A percentile compares a stretch with the other conserved stretches of the same genome.
phyloP scores from a whole-genome alignment of 305 asterid species.

The Plantago coronopus region DNA sequence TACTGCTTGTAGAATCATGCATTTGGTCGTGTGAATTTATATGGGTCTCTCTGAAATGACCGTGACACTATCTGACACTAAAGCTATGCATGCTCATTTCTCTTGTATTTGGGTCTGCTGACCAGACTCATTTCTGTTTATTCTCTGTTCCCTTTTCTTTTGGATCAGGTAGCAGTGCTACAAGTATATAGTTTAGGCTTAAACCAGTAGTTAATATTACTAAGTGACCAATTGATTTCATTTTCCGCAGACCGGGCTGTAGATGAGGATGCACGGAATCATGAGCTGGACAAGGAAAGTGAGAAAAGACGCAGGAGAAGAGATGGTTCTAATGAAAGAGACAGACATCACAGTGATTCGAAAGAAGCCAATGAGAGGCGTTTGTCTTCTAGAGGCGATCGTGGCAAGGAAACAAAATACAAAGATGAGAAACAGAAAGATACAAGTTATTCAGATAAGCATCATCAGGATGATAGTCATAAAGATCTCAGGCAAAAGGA shows the following conservation, averaged over 20 bases:
- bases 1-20: too few relatives aligned
- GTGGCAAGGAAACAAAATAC: constrained; percentile 55
- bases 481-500: constrained; percentile 54
- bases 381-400: constrained; percentile 58
- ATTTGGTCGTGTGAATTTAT: too few relatives aligned
- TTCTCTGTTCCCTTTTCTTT: too few relatives aligned
- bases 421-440: constrained; percentile 71
- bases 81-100: too few relatives aligned
- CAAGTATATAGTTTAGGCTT: neutral
- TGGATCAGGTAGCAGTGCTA: neutral
- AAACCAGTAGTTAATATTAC: constrained; percentile 4
- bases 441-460: constrained; percentile 43
- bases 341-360: constrained; percentile 44
- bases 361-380: constrained; percentile 60
- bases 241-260: constrained; percentile 41
- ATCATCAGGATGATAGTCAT: constrained; percentile 50
- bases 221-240: constrained; percentile 16
- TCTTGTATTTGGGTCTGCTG: too few relatives aligned
- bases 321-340: constrained; percentile 65
- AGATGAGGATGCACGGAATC: constrained; percentile 44
- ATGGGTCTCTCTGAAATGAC: too few relatives aligned
- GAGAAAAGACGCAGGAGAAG: constrained; percentile 62
- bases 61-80: too few relatives aligned
- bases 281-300: constrained; percentile 55
- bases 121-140: too few relatives aligned